Percentiles rank a stretch among this genome's conserved stretches.
phyloP scores from a whole-genome alignment of 371 early-diverging fungal genomes.

The Chytridiales sp. region DNA sequence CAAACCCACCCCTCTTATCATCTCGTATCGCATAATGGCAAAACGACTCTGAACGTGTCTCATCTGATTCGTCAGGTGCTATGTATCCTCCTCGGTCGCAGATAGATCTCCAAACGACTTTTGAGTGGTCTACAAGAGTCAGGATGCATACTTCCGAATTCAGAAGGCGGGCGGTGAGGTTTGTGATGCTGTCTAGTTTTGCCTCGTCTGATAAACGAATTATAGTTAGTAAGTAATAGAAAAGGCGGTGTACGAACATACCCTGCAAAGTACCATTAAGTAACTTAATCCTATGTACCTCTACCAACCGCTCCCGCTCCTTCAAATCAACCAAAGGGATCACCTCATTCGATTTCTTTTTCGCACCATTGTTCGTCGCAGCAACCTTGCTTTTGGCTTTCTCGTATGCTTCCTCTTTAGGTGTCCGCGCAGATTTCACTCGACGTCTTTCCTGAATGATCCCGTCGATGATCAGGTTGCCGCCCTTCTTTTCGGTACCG shows the following conservation, averaged over 20 bases:
- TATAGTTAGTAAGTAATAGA: neutral
- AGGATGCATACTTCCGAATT: slow-evolving; percentile 22
- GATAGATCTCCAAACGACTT: slow-evolving; percentile 16
- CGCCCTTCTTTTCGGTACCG: too few relatives aligned
- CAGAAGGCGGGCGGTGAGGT: slow-evolving; percentile 22
- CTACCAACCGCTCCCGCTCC: neutral
- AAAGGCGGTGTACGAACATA: neutral
- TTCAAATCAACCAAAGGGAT: neutral
- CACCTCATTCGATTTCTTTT: neutral
- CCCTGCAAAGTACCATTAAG: neutral
- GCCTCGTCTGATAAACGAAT: neutral
- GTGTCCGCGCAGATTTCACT: slow-evolving; percentile 23
- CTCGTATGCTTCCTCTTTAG: slow-evolving; percentile 14
- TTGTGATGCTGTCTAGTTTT: slow-evolving; percentile 18
- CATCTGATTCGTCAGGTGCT: slow-evolving; percentile 2
- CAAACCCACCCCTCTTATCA: slow-evolving; percentile 22
- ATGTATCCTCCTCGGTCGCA: slow-evolving; percentile 13
- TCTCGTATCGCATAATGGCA: slow-evolving; percentile 28
- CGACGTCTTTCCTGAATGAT: too few relatives aligned
- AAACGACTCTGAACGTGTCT: slow-evolving; percentile 21
- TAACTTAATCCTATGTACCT: neutral
- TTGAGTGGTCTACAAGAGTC: slow-evolving; percentile 19
- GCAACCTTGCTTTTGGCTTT: slow-evolving; percentile 1
- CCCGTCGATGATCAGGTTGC: too few relatives aligned
- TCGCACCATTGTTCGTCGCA: too few relatives aligned